These are phyloP conservation scores for Globisporangium takayamanum DNA, from an alignment of 352 stramenopile species.

Conservation along the genomic window DNA sequence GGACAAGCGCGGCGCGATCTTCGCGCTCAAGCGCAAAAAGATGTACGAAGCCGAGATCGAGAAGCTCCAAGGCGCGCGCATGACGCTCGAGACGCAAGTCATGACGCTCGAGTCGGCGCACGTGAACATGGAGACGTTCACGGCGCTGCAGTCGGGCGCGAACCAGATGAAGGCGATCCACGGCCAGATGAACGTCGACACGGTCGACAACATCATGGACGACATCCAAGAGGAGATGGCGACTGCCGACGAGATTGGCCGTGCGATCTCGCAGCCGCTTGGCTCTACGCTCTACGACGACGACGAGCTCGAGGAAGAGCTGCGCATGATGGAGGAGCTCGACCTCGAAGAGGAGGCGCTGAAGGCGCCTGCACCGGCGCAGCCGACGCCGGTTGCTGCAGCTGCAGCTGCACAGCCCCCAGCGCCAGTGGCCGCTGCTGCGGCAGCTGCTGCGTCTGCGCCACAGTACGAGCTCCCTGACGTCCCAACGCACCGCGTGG, in stretches of 20 bases:
- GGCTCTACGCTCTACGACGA: slow-evolving; percentile 90
- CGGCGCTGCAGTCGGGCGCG: slow-evolving; percentile 88
- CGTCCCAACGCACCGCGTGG: slow-evolving; percentile 63
- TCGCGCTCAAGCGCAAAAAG: slow-evolving; percentile 98
- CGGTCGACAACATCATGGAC: slow-evolving; percentile 98
- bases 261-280: slow-evolving; percentile 92
- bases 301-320: slow-evolving; percentile 93
- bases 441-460: slow-evolving; percentile 13
- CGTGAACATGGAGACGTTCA: slow-evolving; percentile 97
- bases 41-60: slow-evolving; percentile 97
- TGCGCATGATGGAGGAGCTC: slow-evolving; percentile 90
- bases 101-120: slow-evolving; percentile 90
- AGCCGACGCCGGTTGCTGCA: slow-evolving; percentile 18
- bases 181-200: slow-evolving; percentile 94
- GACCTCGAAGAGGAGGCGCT: slow-evolving; percentile 89
- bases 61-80: slow-evolving; percentile 96
- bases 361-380: slow-evolving; percentile 13
- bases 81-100: slow-evolving; percentile 93
- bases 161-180: slow-evolving; percentile 95
- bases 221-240: slow-evolving; percentile 97
- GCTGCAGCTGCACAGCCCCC: slow-evolving; percentile 11
- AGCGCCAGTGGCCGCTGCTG: slow-evolving; percentile 14
- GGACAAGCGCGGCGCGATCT: slow-evolving; percentile 97
- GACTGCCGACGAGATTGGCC: slow-evolving; percentile 91
- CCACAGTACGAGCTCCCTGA: slow-evolving; percentile 70